phyloP scores from a whole-genome alignment of 139 green algal species.

The Chlorella vulgaris region DNA sequence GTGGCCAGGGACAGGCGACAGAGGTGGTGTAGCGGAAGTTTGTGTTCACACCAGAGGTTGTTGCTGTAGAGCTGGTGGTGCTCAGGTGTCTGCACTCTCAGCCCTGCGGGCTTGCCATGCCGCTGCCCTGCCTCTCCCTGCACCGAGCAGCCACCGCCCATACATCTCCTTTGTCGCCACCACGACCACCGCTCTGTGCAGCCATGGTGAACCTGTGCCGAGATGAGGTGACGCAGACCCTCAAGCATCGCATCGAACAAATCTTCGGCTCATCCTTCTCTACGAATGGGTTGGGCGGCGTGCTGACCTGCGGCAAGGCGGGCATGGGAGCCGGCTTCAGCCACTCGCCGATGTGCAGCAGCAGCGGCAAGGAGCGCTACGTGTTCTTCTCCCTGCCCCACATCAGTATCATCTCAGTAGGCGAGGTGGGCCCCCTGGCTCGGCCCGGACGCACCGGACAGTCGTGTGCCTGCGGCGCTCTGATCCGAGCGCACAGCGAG shows the following conservation, averaged over 20 bases:
- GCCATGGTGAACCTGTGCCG: conserved; percentile 87
- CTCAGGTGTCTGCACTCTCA: not conserved
- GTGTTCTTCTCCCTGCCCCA: conserved; percentile 94
- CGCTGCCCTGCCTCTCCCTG: too few species aligned
- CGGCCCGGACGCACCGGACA: conserved; percentile 59
- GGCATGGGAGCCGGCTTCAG: conserved; percentile 67
- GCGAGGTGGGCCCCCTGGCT: conserved; percentile 67
- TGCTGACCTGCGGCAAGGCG: conserved; percentile 83
- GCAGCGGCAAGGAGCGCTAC: conserved; percentile 77
- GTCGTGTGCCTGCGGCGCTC: conserved; percentile 83
- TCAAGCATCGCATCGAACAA: conserved; percentile 78
- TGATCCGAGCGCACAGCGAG: conserved; percentile 50
- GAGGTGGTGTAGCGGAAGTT: too few species aligned
- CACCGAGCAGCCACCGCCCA: too few species aligned
- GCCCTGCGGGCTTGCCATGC: too few species aligned
- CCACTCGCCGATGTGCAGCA: conserved; percentile 52
- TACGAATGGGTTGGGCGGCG: conserved; percentile 82
- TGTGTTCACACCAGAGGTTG: too few species aligned
- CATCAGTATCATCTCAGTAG: conserved; percentile 77
- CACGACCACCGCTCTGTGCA: too few species aligned
- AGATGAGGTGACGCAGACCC: conserved; percentile 81
- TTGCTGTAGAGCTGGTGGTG: not conserved
- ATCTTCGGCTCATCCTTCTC: conserved; percentile 85
- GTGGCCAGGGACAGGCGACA: not conserved
- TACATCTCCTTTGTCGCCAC: too few species aligned